Base-by-base conservation (phyloP, 352 stramenopile species). In the Globisporangium radiosum region DNA sequence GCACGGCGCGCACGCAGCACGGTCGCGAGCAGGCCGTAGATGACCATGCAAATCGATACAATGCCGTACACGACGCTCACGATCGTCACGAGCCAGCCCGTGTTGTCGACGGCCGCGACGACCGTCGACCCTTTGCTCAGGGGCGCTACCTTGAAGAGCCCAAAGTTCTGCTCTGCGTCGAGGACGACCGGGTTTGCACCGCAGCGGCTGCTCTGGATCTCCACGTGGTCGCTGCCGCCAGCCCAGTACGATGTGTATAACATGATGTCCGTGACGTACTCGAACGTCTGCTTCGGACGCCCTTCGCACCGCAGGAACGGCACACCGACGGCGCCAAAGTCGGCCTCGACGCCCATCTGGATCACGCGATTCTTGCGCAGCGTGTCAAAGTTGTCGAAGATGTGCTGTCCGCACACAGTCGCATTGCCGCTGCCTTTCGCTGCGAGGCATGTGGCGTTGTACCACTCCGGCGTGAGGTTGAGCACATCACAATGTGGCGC, bases 191-290 rank as follows among this genome's bases (percentile, higher is more conserved):
- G 69, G 5, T 69, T 48, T 0, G 73, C 75, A 7, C 59, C 48
- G 45, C 77, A 87, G 8, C 70, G 66, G 45, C 77, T 87, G n/a
- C 62, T 80, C 19, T 84, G 72, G 39, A 87, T 66, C 58, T 81
- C 65, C 4, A 84, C 54, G 52, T 79, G 65, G 58, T 76, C 78
- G 38, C 64, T 70, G 0, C 69, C 75, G 4, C 77, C 77, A 0
- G 77, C 68, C 77, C 77, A 87, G 58, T 78, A 85, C 1, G 69
- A 74, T 55, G 81, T 71, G 3, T 73, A 59, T 3, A 80, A 64
- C 65, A 87, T 63, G 36, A 85, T 59, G 57, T 87, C 77, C 3
- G 77, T 78, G 6, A 78, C 73, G 57, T 74, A 87, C 40, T 72
- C 66, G 63, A 87, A 87, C 5, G 59, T 19, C 1, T 47, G 36